phyloP scores from a whole-genome alignment of 176 grass and related monocot species.

The Sorghum bicolor region Sorghum_bicolor_NCBIv3 NC_012871.2:66424001-66424500 shows the following conservation, averaged over 20 bases:
- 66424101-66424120: constrained; percentile 78
- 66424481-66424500: constrained; percentile 55
- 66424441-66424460: constrained; percentile 90
- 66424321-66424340: too few species aligned
- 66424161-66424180: constrained; percentile 77
- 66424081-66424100: constrained; percentile 26
- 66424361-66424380: constrained; percentile 97
- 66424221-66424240: background rate
- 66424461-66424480: constrained; percentile 87
- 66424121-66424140: constrained; percentile 89
- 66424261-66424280: too few species aligned
- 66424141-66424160: constrained; percentile 78
- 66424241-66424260: background rate
- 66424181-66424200: constrained; percentile 81
- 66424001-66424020: constrained; percentile 44
- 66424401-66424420: constrained; percentile 67
- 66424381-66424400: constrained; percentile 98
- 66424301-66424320: too few species aligned
- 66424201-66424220: constrained; percentile 49
- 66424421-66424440: constrained; percentile 89
- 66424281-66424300: too few species aligned
- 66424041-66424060: constrained; percentile 79
- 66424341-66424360: constrained; percentile 90
- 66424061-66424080: constrained; percentile 76
- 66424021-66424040: constrained; percentile 57